Evolutionary conservation across 129 eudicot species (phyloP).

Genomic region (Rutidosis leptorrhynchoides): DNA sequence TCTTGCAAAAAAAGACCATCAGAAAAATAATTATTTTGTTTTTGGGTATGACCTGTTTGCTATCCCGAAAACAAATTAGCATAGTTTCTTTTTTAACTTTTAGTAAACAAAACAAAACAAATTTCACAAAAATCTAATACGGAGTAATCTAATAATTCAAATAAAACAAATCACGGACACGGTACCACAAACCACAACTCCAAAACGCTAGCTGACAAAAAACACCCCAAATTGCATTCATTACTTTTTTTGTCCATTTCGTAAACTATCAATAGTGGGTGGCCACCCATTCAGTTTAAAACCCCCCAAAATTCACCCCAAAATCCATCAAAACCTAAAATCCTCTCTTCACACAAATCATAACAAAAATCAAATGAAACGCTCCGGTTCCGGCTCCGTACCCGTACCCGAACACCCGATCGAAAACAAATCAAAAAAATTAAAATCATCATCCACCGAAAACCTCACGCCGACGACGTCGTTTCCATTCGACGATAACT

Average conservation of each 20-base stretch:
- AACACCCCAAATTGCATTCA: conserved; percentile 20
- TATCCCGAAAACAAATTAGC: too few species aligned
- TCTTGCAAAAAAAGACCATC: too few species aligned
- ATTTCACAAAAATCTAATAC: too few species aligned
- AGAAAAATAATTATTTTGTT: too few species aligned
- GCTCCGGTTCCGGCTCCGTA: background rate
- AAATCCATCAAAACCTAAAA: background rate
- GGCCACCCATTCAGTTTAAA: conserved; percentile 6
- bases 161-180: too few species aligned
- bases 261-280: conserved; percentile 25
- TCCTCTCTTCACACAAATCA: conserved; percentile 14
- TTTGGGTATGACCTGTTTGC: too few species aligned
- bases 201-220: background rate
- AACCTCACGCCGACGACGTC: conserved; percentile 18
- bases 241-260: conserved; percentile 27
- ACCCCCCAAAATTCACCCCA: conserved; percentile 1
- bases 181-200: background rate
- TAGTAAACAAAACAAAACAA: too few species aligned
- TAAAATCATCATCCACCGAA: conserved; percentile 10
- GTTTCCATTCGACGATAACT: conserved; percentile 52
- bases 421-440: conserved; percentile 9
- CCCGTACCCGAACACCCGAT: background rate
- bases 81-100: too few species aligned
- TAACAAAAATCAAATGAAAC: background rate
- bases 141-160: too few species aligned